Evolutionary conservation across 768 basidiomycete genomes (phyloP).

Genomic region (Gelatoporia subvermispora): DNA sequence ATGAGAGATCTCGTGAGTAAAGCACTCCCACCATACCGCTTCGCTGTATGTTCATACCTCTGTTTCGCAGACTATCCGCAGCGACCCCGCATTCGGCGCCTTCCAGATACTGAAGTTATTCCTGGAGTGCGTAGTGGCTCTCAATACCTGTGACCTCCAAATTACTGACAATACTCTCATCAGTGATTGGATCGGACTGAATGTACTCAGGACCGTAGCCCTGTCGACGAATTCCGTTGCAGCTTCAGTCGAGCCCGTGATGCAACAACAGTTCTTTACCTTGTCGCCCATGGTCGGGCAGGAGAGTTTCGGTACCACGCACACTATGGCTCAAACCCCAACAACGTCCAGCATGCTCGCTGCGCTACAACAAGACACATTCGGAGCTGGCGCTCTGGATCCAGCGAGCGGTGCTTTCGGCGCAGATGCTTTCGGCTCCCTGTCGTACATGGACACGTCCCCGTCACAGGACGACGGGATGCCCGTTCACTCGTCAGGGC

Average conservation of each 20-base stretch:
- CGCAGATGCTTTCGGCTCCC: slow-evolving; percentile 62
- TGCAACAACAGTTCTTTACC: slow-evolving; percentile 85
- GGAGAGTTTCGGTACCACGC: slow-evolving; percentile 59
- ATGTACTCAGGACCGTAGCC: slow-evolving; percentile 81
- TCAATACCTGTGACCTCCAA: slow-evolving; percentile 11
- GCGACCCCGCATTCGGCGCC: slow-evolving; percentile 88
- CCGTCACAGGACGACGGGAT: slow-evolving; percentile 61
- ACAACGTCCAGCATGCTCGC: slow-evolving; percentile 91
- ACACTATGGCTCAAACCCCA: slow-evolving; percentile 75
- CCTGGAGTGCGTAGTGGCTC: slow-evolving; percentile 61
- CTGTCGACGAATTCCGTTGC: slow-evolving; percentile 89
- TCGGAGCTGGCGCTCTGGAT: slow-evolving; percentile 63
- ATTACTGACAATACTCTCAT: too few relatives aligned
- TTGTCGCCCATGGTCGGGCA: slow-evolving; percentile 88
- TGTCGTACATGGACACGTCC: slow-evolving; percentile 75
- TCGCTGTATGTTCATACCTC: neutral
- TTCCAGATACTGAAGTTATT: slow-evolving; percentile 91
- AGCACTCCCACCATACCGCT: neutral
- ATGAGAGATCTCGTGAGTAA: slow-evolving; percentile 81
- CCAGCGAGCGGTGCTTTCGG: slow-evolving; percentile 56
- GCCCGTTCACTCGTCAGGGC: slow-evolving; percentile 54
- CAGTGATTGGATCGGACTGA: slow-evolving; percentile 90
- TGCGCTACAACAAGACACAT: slow-evolving; percentile 74
- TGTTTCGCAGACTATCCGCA: slow-evolving; percentile 73
- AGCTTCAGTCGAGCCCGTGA: slow-evolving; percentile 86